Base-by-base conservation (phyloP, 768 basidiomycete species). In the Nidularia sp. region DNA sequence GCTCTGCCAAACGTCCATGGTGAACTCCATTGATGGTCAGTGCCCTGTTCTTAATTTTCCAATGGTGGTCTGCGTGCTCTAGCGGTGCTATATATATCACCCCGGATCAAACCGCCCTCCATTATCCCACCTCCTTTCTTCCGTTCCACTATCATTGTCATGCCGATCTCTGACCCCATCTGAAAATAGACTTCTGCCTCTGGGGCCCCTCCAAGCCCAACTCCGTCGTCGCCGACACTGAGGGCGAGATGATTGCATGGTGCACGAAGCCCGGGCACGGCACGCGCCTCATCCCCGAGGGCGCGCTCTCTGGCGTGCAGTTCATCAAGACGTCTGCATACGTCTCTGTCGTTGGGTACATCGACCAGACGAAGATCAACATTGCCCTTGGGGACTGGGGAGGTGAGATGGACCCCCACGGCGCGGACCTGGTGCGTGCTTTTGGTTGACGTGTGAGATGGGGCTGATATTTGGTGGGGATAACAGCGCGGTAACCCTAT, bases 341-440 rank as follows among this genome's bases (percentile, higher is more conserved):
- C 58, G 63, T 81, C 35, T 80, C 83, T 60, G 70, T 86, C 53
- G 74, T 75, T 39, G 90, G 86, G 6, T 81, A 75, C 66, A 71
- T 85, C 54, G 71, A 90, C 61, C 88, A 92, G 68, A 70, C 69
- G 2, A 54, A 61, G 45, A 66, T 93, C 55, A 75, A 86, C 67
- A 56, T 91, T 15, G 51, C 63, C 8, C 8, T 63, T 0, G 65
- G 52, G 9, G 90, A 93, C 59, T 78, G 60, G 34, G 90, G 91
- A 57, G 90, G 90, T 52, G 90, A 92, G 67, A 76, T 90, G 48
- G 86, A 90, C 65, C 81, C 86, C 12, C 84, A 86, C 55, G 88
- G 88, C 53, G 86, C 86, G 54, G 88, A 90, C 63, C 50, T 70
- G 22, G 68, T 62, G 34, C 49, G 67, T 64, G 8, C 33, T 29